Conservation (phyloP, 2,329 filamentous ascomycete species). For the Aspergillus sp. region DNA sequence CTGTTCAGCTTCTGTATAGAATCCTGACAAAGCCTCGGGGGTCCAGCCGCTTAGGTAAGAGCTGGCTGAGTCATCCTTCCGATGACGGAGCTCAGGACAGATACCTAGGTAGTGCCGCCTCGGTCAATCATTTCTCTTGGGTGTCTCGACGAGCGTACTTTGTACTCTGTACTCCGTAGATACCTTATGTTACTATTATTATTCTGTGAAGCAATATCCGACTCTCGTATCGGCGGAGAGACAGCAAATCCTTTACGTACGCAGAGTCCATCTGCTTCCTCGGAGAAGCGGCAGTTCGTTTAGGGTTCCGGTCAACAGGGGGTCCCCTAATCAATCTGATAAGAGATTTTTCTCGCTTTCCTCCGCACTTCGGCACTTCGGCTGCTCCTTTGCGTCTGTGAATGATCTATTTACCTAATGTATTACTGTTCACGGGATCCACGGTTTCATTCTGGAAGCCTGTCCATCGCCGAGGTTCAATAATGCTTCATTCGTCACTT, state of each 20-base stretch:
- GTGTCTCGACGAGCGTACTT: too few relatives aligned
- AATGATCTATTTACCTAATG: background rate
- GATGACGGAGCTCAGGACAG: slow-evolving; percentile 22
- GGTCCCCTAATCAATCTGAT: background rate
- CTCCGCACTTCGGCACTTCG: background rate
- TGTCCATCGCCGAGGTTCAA: too few relatives aligned
- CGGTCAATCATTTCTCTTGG: too few relatives aligned
- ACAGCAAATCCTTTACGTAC: background rate
- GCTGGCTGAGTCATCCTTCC: slow-evolving; percentile 19
- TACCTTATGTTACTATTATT: too few relatives aligned
- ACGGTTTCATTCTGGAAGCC: too few relatives aligned
- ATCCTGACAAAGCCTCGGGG: background rate
- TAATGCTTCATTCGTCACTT: too few relatives aligned
- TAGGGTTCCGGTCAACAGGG: background rate
- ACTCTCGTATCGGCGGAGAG: too few relatives aligned
- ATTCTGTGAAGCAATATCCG: too few relatives aligned
- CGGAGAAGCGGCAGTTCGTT: slow-evolving; percentile 1
- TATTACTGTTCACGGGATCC: background rate
- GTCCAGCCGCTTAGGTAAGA: background rate
- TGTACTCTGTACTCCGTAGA: too few relatives aligned
- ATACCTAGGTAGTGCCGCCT: background rate
- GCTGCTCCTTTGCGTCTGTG: background rate
- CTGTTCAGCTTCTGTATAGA: too few relatives aligned
- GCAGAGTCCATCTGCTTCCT: background rate
- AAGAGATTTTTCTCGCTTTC: background rate